A percentile compares a stretch with the other conserved stretches of the same genome.
Conservation (phyloP, 331 rosid species). For the Quercus phellos region DNA sequence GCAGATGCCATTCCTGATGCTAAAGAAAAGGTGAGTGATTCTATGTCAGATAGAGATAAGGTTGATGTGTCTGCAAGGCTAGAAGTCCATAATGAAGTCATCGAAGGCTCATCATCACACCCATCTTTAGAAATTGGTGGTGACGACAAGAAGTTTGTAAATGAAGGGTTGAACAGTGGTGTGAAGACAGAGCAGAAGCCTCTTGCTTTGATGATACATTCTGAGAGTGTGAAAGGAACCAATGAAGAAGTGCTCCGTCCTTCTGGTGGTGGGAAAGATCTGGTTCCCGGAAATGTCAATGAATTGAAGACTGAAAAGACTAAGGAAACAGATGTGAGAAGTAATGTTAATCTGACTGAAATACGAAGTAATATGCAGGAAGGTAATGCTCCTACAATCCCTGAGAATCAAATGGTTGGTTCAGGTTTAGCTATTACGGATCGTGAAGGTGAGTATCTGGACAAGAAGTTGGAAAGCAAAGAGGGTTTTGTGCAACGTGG, state of each 20-base stretch:
- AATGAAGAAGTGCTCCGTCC: slow-evolving; percentile 29
- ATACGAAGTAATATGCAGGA: slow-evolving; percentile 17
- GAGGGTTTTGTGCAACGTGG: slow-evolving; percentile 31
- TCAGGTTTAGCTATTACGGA: slow-evolving; percentile 20
- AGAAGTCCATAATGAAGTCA: slow-evolving; percentile 28
- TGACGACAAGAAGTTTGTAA: slow-evolving; percentile 21
- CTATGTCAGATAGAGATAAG: slow-evolving; percentile 38
- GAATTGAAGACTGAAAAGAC: slow-evolving; percentile 35
- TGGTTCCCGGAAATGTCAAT: slow-evolving; percentile 20
- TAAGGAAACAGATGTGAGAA: slow-evolving; percentile 21
- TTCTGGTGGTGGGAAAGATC: slow-evolving; percentile 29
- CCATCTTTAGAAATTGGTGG: slow-evolving; percentile 34
- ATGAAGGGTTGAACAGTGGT: slow-evolving; percentile 23
- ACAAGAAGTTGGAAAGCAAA: slow-evolving; percentile 32
- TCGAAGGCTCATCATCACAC: slow-evolving; percentile 27
- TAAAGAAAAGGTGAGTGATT: slow-evolving; percentile 28
- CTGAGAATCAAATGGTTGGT: slow-evolving; percentile 26
- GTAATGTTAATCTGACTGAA: slow-evolving; percentile 22
- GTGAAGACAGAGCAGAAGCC: slow-evolving; percentile 21
- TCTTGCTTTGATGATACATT: slow-evolving; percentile 27
- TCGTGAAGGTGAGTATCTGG: slow-evolving; percentile 20
- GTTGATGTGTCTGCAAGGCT: slow-evolving; percentile 24
- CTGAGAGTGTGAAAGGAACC: slow-evolving; percentile 31
- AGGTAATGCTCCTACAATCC: slow-evolving; percentile 1
- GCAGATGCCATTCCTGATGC: slow-evolving; percentile 30